Conservation (phyloP, 2,329 filamentous ascomycete species). For the Clarireedia monteithiana region DNA sequence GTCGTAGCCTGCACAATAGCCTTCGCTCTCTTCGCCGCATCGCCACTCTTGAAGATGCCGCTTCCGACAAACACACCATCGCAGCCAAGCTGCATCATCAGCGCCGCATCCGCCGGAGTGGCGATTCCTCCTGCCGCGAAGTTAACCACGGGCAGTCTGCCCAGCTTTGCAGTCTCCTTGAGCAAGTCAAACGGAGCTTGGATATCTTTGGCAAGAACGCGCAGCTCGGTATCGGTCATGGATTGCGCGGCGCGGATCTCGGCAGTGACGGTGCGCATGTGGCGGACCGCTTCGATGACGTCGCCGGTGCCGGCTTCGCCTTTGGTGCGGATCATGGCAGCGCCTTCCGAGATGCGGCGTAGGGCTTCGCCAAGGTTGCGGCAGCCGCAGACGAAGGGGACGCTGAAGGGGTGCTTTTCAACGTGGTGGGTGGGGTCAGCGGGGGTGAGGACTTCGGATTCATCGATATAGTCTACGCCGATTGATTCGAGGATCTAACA, state of each 20-base stretch:
- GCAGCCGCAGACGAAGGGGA: slow-evolving; percentile 95
- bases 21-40: slow-evolving; percentile 81
- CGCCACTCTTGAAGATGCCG: slow-evolving; percentile 95
- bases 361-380: slow-evolving; percentile 90
- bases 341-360: slow-evolving; percentile 82
- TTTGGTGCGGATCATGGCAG: slow-evolving; percentile 98
- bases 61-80: slow-evolving; percentile 96
- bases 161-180: slow-evolving; percentile 78
- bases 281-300: slow-evolving; percentile 90
- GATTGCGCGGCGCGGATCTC: slow-evolving; percentile 68
- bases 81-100: slow-evolving; percentile 99
- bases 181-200: slow-evolving; percentile 72
- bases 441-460: slow-evolving; percentile 94
- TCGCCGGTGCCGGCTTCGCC: slow-evolving; percentile 96
- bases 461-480: slow-evolving; percentile 95
- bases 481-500: slow-evolving; percentile 82
- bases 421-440: slow-evolving; percentile 89
- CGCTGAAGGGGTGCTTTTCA: slow-evolving; percentile 73
- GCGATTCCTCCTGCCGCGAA: slow-evolving; percentile 98
- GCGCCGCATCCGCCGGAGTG: slow-evolving; percentile 91
- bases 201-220: slow-evolving; percentile 73
- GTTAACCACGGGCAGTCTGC: slow-evolving; percentile 89
- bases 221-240: slow-evolving; percentile 64
- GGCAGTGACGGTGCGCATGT: slow-evolving; percentile 83
- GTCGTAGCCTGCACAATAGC: slow-evolving; percentile 94